Evolutionary conservation across 352 stramenopile species (phyloP).

Genomic region (Stramenopiles sp.): DNA sequence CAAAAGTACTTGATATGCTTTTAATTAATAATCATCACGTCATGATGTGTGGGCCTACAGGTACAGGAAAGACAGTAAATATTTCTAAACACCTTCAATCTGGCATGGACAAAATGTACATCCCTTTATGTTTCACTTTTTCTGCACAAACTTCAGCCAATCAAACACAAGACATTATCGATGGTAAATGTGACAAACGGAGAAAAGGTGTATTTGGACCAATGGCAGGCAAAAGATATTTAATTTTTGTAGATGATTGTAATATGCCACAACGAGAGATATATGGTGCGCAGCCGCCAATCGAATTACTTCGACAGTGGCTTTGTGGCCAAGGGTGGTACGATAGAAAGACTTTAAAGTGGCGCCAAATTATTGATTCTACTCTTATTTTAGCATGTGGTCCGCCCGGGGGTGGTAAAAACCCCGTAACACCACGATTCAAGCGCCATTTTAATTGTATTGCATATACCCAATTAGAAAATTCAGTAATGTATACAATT

Average conservation of each 20-base stretch:
- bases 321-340: constrained; percentile 78
- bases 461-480: constrained; percentile 49
- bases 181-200: constrained; percentile 73
- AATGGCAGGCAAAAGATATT: constrained; percentile 49
- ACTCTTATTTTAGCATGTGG: constrained; percentile 58
- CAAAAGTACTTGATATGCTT: constrained; percentile 46
- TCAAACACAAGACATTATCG: constrained; percentile 59
- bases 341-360: constrained; percentile 52
- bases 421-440: constrained; percentile 58
- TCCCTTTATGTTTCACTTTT: constrained; percentile 54
- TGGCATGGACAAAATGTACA: constrained; percentile 36
- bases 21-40: constrained; percentile 39
- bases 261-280: constrained; percentile 80
- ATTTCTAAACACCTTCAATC: constrained; percentile 53
- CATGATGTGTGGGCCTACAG: constrained; percentile 57
- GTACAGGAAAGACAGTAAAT: constrained; percentile 69
- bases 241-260: constrained; percentile 69
- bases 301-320: constrained; percentile 72
- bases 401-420: constrained; percentile 51
- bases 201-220: constrained; percentile 62
- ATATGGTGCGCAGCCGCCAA: constrained; percentile 65
- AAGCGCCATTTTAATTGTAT: constrained; percentile 70
- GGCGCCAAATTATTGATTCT: constrained; percentile 61
- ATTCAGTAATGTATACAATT: constrained; percentile 51
- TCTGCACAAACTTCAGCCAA: constrained; percentile 65